Evolutionary conservation across 2,329 filamentous ascomycete species (phyloP), one percentile per base, ranked within the genome.

Genomic region (Colletotrichum lentis): DNA sequence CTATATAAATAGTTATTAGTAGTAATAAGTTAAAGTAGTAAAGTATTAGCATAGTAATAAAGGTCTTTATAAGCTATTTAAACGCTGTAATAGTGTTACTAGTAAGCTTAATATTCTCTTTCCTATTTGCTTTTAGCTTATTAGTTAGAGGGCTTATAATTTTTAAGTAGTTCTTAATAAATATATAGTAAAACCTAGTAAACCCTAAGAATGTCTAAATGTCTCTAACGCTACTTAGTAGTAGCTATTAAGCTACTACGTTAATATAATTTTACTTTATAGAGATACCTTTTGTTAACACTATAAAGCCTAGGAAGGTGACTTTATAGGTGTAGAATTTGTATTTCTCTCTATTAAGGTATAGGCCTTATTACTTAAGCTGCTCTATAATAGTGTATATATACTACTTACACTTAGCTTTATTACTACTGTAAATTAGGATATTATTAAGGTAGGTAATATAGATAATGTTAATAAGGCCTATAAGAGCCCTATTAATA

Each of bases 331-430:
- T n/a, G n/a, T n/a, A n/a, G n/a, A n/a, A n/a, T n/a, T n/a, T n/a
- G n/a, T n/a, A n/a, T n/a, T n/a, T n/a, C n/a, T n/a, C n/a, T n/a
- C n/a, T n/a, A n/a, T n/a, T n/a, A n/a, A n/a, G n/a, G 18, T n/a
- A n/a, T 8, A n/a, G n/a, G 1, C 1, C 18, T 1, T n/a, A n/a
- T 5, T 8, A 8, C 3, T 44, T n/a, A n/a, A n/a, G n/a, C n/a
- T n/a, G n/a, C n/a, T n/a, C n/a, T n/a, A n/a, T n/a, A n/a, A n/a
- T n/a, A n/a, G n/a, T n/a, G n/a, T n/a, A n/a, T n/a, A n/a, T n/a
- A n/a, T n/a, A n/a, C n/a, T n/a, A n/a, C n/a, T n/a, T n/a, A n/a
- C n/a, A n/a, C n/a, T n/a, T n/a, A n/a, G n/a, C n/a, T n/a, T n/a
- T n/a, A n/a, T n/a, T n/a, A n/a, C n/a, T n/a, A n/a, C n/a, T n/a